Percentiles rank a stretch among this genome's conserved stretches.
Conservation (phyloP, 202 grass and related monocot genomes). For the Saccharum hybrid region DNA sequence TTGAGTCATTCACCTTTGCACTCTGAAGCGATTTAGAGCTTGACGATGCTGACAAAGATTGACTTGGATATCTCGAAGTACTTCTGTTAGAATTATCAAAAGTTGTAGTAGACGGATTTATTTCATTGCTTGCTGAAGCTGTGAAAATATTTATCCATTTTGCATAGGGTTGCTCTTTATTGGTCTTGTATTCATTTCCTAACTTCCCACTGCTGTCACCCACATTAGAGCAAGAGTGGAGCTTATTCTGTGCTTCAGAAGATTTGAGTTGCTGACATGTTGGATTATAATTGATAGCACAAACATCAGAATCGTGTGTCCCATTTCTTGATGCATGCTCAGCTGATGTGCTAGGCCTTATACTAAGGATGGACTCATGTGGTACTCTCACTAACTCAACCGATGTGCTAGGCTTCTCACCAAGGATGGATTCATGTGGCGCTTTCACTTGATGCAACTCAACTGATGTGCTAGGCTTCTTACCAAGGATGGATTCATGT, state of each 20-base stretch:
- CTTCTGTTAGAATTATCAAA: slow-evolving; percentile 34
- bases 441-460: slow-evolving; percentile 35
- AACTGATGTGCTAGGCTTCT: slow-evolving; percentile 24
- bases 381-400: slow-evolving; percentile 18
- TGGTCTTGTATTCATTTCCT: slow-evolving; percentile 44
- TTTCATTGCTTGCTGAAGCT: slow-evolving; percentile 43
- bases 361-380: slow-evolving; percentile 24
- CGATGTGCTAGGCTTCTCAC: slow-evolving; percentile 32
- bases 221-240: slow-evolving; percentile 40
- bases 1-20: slow-evolving; percentile 34
- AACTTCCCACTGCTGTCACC: slow-evolving; percentile 40
- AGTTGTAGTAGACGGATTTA: slow-evolving; percentile 36
- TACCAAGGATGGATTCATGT: slow-evolving; percentile 30
- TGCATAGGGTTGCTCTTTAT: slow-evolving; percentile 43
- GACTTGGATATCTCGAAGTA: slow-evolving; percentile 33
- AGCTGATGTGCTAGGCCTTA: slow-evolving; percentile 25
- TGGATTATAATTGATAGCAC: slow-evolving; percentile 21
- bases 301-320: slow-evolving; percentile 15
- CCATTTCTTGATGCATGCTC: slow-evolving; percentile 22
- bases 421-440: slow-evolving; percentile 28
- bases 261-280: slow-evolving; percentile 38
- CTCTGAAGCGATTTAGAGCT: slow-evolving; percentile 46
- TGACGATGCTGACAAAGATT: slow-evolving; percentile 38
- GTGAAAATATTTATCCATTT: slow-evolving; percentile 37
- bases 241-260: slow-evolving; percentile 40